phyloP scores from a whole-genome alignment of 192 early-diverging fungal genomes.

The Anaeromyces robustus region DNA sequence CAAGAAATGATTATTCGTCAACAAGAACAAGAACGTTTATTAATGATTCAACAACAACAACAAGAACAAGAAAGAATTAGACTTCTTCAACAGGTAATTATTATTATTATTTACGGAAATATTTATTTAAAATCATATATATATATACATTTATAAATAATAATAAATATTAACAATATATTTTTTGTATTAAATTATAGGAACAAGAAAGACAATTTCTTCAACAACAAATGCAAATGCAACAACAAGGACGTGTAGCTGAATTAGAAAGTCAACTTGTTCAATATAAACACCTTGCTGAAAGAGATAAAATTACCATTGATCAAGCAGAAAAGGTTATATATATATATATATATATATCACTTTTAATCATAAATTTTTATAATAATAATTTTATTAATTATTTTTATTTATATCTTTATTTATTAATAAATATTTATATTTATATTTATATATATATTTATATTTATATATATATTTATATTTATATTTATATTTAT shows the following conservation, averaged over 20 bases:
- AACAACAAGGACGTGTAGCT: conserved; percentile 40
- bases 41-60: not conserved
- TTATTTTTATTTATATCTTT: too few relatives aligned
- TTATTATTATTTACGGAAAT: too few relatives aligned
- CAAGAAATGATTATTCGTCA: conserved; percentile 28
- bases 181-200: not conserved
- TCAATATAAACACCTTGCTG: conserved; percentile 54
- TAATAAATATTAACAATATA: not conserved
- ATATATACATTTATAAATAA: not conserved
- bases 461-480: too few relatives aligned
- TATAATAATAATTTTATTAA: too few relatives aligned
- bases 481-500: too few relatives aligned
- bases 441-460: too few relatives aligned
- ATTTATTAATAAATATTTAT: too few relatives aligned
- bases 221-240: conserved; percentile 58
- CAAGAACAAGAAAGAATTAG: not conserved
- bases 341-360: not conserved
- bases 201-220: not conserved
- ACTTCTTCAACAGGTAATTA: not conserved
- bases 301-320: conserved; percentile 66
- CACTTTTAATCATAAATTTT: not conserved
- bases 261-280: conserved; percentile 72
- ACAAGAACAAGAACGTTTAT: conserved; percentile 13
- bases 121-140: not conserved
- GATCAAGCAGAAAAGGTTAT: conserved; percentile 78